phyloP scores from a whole-genome alignment of 176 grass and related monocot genomes.

The Aegilops sharonensis region DNA sequence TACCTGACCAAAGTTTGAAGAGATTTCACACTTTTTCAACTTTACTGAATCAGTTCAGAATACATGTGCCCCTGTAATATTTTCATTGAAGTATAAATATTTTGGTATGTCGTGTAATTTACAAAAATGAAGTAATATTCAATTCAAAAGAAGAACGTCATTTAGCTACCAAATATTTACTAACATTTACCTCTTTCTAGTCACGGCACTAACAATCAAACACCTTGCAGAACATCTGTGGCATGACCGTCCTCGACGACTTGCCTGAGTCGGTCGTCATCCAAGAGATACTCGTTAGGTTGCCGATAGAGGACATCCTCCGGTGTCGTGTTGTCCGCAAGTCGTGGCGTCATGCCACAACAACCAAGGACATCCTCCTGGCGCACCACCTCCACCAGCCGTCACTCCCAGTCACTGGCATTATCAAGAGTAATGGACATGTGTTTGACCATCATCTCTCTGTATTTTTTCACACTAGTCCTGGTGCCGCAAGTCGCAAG shows the following conservation, averaged over 20 bases:
- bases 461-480: not conserved
- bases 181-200: not conserved
- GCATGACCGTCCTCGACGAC: not conserved
- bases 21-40: not conserved
- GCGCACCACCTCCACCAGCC: not conserved
- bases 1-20: not conserved
- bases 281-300: not conserved
- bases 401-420: not conserved
- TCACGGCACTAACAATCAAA: not conserved
- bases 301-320: not conserved
- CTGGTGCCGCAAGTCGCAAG: not conserved
- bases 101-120: not conserved
- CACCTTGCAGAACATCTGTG: not conserved
- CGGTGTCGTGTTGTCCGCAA: not conserved
- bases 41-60: not conserved
- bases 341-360: not conserved
- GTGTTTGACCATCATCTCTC: not conserved
- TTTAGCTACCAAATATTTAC: not conserved
- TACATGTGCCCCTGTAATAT: not conserved
- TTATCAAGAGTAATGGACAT: not conserved
- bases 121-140: not conserved
- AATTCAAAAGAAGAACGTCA: not conserved
- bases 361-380: not conserved
- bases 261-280: not conserved
- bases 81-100: not conserved